These are phyloP conservation scores for Aspergillus awamori DNA, from an alignment of 2,329 filamentous ascomycete species.

Conservation along the genomic window DNA sequence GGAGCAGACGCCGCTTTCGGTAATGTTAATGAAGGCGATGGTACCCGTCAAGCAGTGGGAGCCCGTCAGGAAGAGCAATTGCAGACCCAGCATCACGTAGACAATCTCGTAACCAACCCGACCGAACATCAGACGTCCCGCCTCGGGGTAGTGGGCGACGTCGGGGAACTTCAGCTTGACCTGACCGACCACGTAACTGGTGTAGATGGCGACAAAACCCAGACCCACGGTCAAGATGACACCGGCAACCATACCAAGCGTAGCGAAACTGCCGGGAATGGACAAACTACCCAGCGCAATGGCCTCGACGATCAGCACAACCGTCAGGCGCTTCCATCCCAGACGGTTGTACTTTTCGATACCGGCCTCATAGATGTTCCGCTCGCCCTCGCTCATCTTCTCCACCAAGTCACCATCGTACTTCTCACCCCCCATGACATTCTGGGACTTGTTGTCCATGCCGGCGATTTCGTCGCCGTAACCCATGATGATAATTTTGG, in stretches of 20 bases:
- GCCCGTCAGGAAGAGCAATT: slow-evolving; percentile 48
- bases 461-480: slow-evolving; percentile 20
- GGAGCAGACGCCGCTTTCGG: slow-evolving; percentile 44
- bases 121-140: slow-evolving; percentile 47
- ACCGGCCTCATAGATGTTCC: slow-evolving; percentile 26
- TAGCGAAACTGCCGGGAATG: slow-evolving; percentile 50
- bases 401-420: slow-evolving; percentile 18
- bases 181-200: slow-evolving; percentile 46
- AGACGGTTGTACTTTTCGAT: slow-evolving; percentile 34
- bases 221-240: slow-evolving; percentile 48
- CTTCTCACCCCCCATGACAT: slow-evolving; percentile 12
- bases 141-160: slow-evolving; percentile 49
- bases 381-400: slow-evolving; percentile 26
- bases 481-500: slow-evolving; percentile 2
- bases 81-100: slow-evolving; percentile 47
- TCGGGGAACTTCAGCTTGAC: slow-evolving; percentile 43
- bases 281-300: slow-evolving; percentile 53
- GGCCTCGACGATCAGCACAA: slow-evolving; percentile 55
- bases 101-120: slow-evolving; percentile 47
- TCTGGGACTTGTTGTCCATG: slow-evolving; percentile 15
- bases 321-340: slow-evolving; percentile 55
- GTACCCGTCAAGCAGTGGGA: slow-evolving; percentile 51
- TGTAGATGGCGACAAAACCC: slow-evolving; percentile 46
- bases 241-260: slow-evolving; percentile 51
- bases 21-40: slow-evolving; percentile 49